Base-by-base conservation (phyloP, 441 rosid species). In the Daphne laureola region DNA sequence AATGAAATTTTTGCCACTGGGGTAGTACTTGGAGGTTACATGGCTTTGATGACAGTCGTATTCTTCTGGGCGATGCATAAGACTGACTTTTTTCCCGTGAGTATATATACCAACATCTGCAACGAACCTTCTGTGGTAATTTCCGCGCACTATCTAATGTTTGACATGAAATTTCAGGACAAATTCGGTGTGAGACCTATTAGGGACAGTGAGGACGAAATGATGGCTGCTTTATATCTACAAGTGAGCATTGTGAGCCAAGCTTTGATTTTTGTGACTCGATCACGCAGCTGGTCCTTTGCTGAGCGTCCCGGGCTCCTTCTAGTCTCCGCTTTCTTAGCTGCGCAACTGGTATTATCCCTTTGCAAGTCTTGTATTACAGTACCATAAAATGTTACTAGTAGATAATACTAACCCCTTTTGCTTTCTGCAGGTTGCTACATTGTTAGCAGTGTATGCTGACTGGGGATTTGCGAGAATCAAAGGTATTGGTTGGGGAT, bases 181-280 rank as follows among this genome's bases (percentile, higher is more conserved):
- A 82, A 73, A 38, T 88, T 90, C 70, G 69, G 74, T 4, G 92
- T 90, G 41, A 77, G 57, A 61, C 56, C 73, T 17, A 11, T 90
- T 1, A 77, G 66, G 52, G 15, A 64, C 3, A 69, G 12, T 0
- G 70, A 72, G 0, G 3, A 73, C 4, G 88, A 87, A 59, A 72
- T 81, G 86, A 90, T 82, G 94, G 82, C 83, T 46, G 97, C 96
- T 46, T 59, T 90, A 25, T 90, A 90, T 64, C 80, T 90, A 23
- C 97, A 90, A 90, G 96, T 90, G 54, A 90, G 97, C 76, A 90
- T 87, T 17, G 92, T 90, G 62, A 90, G 97, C 67, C 96, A 90
- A 72, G 87, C 97, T 49, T 74, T 84, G 36, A 90, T 90, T 55
- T 87, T 90, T 31, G 97, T 87, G 42, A 87, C 96, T 40, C 67